These are phyloP conservation scores for Salix udensis DNA, from an alignment of 345 rosid species.

Conservation along the genomic window DNA sequence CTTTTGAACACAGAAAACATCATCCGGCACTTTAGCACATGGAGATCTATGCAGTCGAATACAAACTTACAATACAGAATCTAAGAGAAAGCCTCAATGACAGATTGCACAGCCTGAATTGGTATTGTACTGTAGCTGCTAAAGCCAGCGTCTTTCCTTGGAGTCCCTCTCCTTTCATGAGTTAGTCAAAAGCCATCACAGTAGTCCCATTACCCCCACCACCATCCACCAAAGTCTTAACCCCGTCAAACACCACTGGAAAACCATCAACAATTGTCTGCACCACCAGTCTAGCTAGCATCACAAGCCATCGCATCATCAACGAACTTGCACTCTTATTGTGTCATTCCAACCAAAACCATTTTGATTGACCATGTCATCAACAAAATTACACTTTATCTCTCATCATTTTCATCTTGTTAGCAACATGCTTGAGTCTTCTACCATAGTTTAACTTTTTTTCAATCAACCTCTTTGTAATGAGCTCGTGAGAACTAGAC, in stretches of 20 bases:
- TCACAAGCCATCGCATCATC: slow-evolving; percentile 65
- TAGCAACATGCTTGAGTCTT: too few species aligned
- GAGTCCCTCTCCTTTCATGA: slow-evolving; percentile 61
- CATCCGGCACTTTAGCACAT: neutral
- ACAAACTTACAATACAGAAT: neutral
- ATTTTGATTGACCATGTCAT: too few species aligned
- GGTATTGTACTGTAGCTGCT: slow-evolving; percentile 34
- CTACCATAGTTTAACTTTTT: too few species aligned
- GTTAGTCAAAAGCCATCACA: slow-evolving; percentile 66
- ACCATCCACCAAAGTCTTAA: slow-evolving; percentile 56
- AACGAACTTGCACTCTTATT: slow-evolving; percentile 25
- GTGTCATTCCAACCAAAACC: too few species aligned
- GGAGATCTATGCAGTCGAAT: neutral
- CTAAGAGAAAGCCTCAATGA: slow-evolving; percentile 52
- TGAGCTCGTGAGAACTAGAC: too few species aligned
- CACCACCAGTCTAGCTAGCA: slow-evolving; percentile 48
- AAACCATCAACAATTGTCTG: slow-evolving; percentile 35
- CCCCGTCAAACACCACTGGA: slow-evolving; percentile 49
- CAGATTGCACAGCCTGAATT: slow-evolving; percentile 36
- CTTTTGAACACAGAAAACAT: neutral
- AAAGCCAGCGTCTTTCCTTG: slow-evolving; percentile 60
- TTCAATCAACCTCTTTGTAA: too few species aligned
- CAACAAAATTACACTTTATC: too few species aligned
- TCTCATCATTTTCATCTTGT: too few species aligned
- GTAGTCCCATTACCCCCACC: slow-evolving; percentile 70